Base-by-base conservation (phyloP, 495 filamentous ascomycete species). In the Mytilinidion resinicola region DNA sequence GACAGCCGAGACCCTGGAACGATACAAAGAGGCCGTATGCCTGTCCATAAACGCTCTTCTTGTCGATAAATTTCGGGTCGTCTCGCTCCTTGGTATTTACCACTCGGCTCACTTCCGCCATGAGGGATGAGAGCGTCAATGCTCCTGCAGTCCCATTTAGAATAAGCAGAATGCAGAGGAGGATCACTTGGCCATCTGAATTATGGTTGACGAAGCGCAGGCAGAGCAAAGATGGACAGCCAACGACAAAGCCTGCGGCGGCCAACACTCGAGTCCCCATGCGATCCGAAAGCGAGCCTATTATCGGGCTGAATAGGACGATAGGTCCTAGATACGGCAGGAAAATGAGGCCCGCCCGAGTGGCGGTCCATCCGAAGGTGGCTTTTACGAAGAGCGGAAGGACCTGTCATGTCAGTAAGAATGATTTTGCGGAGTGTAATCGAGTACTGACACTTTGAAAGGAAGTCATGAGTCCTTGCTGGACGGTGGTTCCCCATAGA, bases 401-500 rank as follows among this genome's bases (percentile, higher is more conserved):
- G 41, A 42, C 12, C 42, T 46, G 42, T 46, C 0, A 15, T 46
- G 20, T 46, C 14, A 46, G 42, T 15, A 17, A 17, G 42, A 46
- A 7, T n/a, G 8, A 1, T 46, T 5, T 15, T 20, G 14, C 14
- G 7, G 42, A 46, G 42, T 17, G 8, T 46, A 20, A 20, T 5
- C 20, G 14, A n/a, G 20, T 46, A 46, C 42, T 15, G 20, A 46
- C 38, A 12, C 15, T 15, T 17, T 56, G 43, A 12, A 56, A 37
- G 0, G 21, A 12, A 20, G 17, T 21, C 9, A 33, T 30, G 7
- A 51, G 30, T 9, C 17, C n/a, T 30, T 34, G 30, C 21, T 34
- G 14, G 15, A 82, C 71, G 48, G 86, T 71, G 25, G 81, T 78
- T 11, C 76, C 80, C 69, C 80, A 56, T 9, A 56, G 38, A 6